Base-by-base conservation (phyloP, 208 protist genomes). In the Phytomonas sp. region DNA sequence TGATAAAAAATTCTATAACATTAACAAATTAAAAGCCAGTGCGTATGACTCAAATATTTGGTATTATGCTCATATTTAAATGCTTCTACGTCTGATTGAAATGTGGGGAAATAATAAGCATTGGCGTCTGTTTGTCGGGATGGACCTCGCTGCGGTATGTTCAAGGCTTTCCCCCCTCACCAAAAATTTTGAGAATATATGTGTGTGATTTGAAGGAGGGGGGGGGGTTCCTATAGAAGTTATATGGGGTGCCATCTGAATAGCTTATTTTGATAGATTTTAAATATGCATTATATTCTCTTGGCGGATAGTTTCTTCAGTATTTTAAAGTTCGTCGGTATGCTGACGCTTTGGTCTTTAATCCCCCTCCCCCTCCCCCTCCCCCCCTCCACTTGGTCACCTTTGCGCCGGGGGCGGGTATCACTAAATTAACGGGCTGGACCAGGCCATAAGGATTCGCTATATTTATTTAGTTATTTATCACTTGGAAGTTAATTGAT, bases 401-500 rank as follows among this genome's bases (percentile, higher is more conserved):
- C n/a, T n/a, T n/a, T n/a, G n/a, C n/a, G n/a, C n/a, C n/a, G n/a
- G n/a, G n/a, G n/a, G n/a, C n/a, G n/a, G n/a, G n/a, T n/a, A n/a
- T n/a, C n/a, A n/a, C n/a, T n/a, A n/a, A n/a, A n/a, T n/a, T n/a
- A n/a, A n/a, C n/a, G n/a, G n/a, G n/a, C n/a, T n/a, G n/a, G n/a
- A n/a, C n/a, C n/a, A n/a, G n/a, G n/a, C n/a, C n/a, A n/a, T n/a
- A n/a, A n/a, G n/a, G n/a, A n/a, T n/a, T n/a, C n/a, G n/a, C n/a
- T 66, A 49, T n/a, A 66, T 66, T 14, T 16, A 40, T 23, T 66
- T 66, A 66, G 16, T 60, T 19, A 66, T 69, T 66, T 66, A 60
- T 66, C 32, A 66, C 29, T 66, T 69, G 66, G 31, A 75, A 74
- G 14, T 75, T 70, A 72, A 60, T 60, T n/a, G 49, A n/a, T 66